Evolutionary conservation across 176 grass and related monocot genomes (phyloP).

Genomic region (Melocanna baccifera): DNA sequence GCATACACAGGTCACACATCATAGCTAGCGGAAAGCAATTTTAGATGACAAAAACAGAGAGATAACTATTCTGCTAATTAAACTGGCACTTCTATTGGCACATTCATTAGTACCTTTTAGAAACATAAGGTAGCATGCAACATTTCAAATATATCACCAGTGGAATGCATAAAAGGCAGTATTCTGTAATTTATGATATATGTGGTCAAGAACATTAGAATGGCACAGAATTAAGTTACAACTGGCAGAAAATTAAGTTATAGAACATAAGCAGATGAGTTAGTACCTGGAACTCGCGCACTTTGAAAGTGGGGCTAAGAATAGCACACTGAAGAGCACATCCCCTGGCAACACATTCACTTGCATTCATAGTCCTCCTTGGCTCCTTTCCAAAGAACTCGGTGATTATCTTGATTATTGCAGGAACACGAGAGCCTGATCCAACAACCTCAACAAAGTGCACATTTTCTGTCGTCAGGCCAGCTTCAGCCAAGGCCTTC

Average conservation of each 20-base stretch:
- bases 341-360: constrained; percentile 79
- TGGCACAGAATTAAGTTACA: not conserved
- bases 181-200: not conserved
- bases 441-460: constrained; percentile 70
- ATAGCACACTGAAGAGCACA: constrained; percentile 90
- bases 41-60: not conserved
- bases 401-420: constrained; percentile 66
- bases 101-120: not conserved
- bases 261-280: not conserved
- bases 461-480: constrained; percentile 27
- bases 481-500: constrained; percentile 53
- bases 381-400: constrained; percentile 81
- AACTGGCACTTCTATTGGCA: not conserved
- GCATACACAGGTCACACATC: not conserved
- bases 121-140: not conserved
- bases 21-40: not conserved
- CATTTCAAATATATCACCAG: not conserved
- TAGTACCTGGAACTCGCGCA: constrained; percentile 85
- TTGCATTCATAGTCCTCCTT: constrained; percentile 90
- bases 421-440: constrained; percentile 70
- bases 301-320: constrained; percentile 94
- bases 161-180: not conserved
- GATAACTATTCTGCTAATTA: not conserved
- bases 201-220: not conserved
- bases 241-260: not conserved